Conservation (phyloP, 805 yeast genomes). For the Metschnikowia drakensbergensis region DNA sequence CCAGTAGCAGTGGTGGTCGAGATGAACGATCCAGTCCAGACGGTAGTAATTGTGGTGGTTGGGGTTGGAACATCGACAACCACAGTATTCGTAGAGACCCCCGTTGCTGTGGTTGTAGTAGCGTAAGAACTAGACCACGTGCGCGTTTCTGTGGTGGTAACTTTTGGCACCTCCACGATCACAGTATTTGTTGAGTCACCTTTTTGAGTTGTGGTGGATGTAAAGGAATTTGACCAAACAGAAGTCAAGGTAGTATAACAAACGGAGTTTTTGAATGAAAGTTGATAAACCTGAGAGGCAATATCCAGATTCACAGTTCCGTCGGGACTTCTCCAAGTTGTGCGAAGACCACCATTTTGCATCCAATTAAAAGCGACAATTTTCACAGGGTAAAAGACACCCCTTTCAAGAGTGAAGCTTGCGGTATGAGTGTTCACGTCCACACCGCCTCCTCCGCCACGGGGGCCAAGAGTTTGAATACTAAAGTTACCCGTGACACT, state of each 20-base stretch:
- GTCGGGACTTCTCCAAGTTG: constrained; percentile 5
- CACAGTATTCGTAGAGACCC: constrained; percentile 6
- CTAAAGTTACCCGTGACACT: constrained; percentile 13
- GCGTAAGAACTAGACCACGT: constrained; percentile 5
- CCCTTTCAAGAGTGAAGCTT: constrained; percentile 8
- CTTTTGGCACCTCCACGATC: constrained; percentile 11
- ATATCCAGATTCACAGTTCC: constrained; percentile 6
- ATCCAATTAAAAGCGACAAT: constrained; percentile 18
- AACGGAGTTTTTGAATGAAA: constrained; percentile 5
- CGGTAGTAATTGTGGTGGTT: constrained; percentile 7
- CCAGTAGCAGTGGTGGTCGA: constrained; percentile 17
- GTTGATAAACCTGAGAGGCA: constrained; percentile 10
- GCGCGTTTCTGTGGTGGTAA: constrained; percentile 6
- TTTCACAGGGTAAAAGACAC: constrained; percentile 14
- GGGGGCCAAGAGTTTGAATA: constrained; percentile 12
- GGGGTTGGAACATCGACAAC: constrained; percentile 11
- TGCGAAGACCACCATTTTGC: constrained; percentile 11
- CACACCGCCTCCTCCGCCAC: constrained; percentile 12
- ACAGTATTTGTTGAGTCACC: constrained; percentile 20
- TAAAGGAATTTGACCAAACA: constrained; percentile 5
- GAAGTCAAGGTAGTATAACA: constrained; percentile 8
- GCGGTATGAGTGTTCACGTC: constrained; percentile 7
- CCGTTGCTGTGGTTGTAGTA: constrained; percentile 7
- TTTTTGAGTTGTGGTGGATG: constrained; percentile 6
- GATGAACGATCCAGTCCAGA: constrained; percentile 11